These are phyloP conservation scores for Fusarium sp. DNA, from an alignment of 2,329 filamentous ascomycete species.

Conservation along the genomic window DNA sequence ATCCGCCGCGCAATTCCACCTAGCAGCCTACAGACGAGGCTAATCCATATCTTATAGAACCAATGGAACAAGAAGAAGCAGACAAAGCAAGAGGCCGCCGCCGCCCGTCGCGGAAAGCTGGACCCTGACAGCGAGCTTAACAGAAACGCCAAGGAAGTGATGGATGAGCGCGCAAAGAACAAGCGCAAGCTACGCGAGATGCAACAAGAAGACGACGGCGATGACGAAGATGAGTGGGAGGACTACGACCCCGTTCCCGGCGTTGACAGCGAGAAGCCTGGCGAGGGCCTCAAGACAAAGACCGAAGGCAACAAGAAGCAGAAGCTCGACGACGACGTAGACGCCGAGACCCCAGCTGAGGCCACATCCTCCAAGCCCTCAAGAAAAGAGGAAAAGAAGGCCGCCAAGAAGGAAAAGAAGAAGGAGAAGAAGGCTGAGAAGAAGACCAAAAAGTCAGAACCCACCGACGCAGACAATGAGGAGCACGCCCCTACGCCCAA, in stretches of 20 bases:
- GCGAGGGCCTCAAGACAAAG: constrained; percentile 70
- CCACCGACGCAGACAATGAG: constrained; percentile 47
- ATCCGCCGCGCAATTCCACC: neutral
- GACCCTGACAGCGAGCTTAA: constrained; percentile 88
- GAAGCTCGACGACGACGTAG: constrained; percentile 50
- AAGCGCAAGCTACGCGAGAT: constrained; percentile 84
- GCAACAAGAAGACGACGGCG: constrained; percentile 59
- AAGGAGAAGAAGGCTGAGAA: constrained; percentile 57
- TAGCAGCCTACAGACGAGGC: constrained; percentile 5
- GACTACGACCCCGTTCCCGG: constrained; percentile 62
- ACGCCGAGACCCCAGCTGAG: constrained; percentile 53
- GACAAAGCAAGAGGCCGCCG: constrained; percentile 87
- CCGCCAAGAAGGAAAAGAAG: constrained; percentile 60
- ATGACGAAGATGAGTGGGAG: constrained; percentile 61
- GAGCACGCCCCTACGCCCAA: constrained; percentile 39
- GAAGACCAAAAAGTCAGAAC: constrained; percentile 57
- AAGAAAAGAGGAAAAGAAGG: constrained; percentile 67
- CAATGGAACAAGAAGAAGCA: constrained; percentile 97
- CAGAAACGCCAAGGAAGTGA: constrained; percentile 87
- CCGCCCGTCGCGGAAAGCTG: constrained; percentile 87
- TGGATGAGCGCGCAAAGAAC: constrained; percentile 82
- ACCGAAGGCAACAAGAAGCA: constrained; percentile 69
- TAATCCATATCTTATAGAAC: constrained; percentile 66
- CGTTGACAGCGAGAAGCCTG: constrained; percentile 70
- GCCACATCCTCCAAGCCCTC: constrained; percentile 61